Evolutionary conservation across 2,329 filamentous ascomycete genomes (phyloP), one percentile per base, ranked within the genome.

Genomic region (Alternaria novae-zelandiae): DNA sequence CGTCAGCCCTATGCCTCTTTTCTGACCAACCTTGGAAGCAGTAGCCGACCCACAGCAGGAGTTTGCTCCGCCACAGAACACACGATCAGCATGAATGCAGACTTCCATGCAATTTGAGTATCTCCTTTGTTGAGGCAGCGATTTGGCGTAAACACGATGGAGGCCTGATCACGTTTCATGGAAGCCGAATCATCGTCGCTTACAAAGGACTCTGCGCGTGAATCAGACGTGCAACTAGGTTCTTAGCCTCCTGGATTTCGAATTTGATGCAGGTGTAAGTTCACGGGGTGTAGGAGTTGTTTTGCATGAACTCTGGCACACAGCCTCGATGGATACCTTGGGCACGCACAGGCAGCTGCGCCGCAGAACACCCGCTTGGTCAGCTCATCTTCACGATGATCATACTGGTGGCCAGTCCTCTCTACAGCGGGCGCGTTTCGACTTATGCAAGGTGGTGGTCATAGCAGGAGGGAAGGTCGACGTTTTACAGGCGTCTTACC

Each of bases 351-450:
- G 23, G 55, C 57, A 43, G 61, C 55, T 50, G 54, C 61, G 65
- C 63, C 57, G 65, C 66, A 59, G 59, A 60, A 56, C 60, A 66
- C 67, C 54, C 64, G 55, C 44, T 45, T 56, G 51, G 54, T 57
- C 59, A 46, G 56, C 61, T 64, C 61, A 60, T 56, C 28, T 28
- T 36, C 57, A 44, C 45, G 64, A 59, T 68, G 66, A 64, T 64
- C 17, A 64, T 58, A 63, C 15, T 54, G 46, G 32, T 49, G 54
- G 44, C 53, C 54, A 28, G 55, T 32, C 55, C 36, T 66, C 49
- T 65, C 57, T 59, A 63, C 50, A 54, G 54, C 66, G 54, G 58
- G 64, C 57, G 63, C 49, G 70, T 74, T 74, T 74, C 69, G 68
- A 46, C 36, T 62, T 64, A 59, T 70, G 60, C 69, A 64, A 54